A percentile compares a stretch with the other conserved stretches of the same genome.
Conservation (phyloP, 2,329 filamentous ascomycete genomes). For the Pseudogymnoascus sp. region DNA sequence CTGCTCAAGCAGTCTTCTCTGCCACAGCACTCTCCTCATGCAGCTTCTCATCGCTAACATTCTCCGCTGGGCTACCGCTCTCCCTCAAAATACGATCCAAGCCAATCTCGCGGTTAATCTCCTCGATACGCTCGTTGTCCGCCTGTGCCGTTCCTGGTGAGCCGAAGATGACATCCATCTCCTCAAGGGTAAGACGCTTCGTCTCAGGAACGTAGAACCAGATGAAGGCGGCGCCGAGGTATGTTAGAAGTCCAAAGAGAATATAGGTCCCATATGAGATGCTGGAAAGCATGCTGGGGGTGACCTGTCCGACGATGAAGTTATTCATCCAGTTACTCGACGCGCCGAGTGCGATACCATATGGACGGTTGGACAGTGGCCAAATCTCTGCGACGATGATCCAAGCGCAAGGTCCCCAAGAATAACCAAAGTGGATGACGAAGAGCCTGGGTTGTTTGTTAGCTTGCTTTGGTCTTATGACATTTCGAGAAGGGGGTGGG, state of each 20-base stretch:
- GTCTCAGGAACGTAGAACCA: slow-evolving; percentile 46
- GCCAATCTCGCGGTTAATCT: slow-evolving; percentile 64
- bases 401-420: slow-evolving; percentile 68
- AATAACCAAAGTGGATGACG: slow-evolving; percentile 52
- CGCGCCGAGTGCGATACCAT: slow-evolving; percentile 62
- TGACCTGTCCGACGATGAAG: slow-evolving; percentile 59
- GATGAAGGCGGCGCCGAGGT: slow-evolving; percentile 49
- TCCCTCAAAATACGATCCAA: slow-evolving; percentile 31
- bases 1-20: not conserved
- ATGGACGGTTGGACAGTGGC: slow-evolving; percentile 61
- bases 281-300: slow-evolving; percentile 55
- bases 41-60: slow-evolving; percentile 3
- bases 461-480: not conserved
- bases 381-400: slow-evolving; percentile 68
- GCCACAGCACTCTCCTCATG: not conserved
- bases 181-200: slow-evolving; percentile 43
- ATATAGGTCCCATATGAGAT: slow-evolving; percentile 67
- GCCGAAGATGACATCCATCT: slow-evolving; percentile 56
- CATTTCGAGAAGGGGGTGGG: slow-evolving; percentile 44
- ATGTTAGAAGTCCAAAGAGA: slow-evolving; percentile 56
- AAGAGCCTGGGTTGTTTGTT: not conserved
- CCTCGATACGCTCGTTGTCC: slow-evolving; percentile 48
- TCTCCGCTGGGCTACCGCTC: not conserved
- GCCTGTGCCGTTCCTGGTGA: slow-evolving; percentile 12
- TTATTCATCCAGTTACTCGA: slow-evolving; percentile 58